Conservation (phyloP, 2,329 filamentous ascomycete species). For the Stemphylium lycopersici region DNA sequence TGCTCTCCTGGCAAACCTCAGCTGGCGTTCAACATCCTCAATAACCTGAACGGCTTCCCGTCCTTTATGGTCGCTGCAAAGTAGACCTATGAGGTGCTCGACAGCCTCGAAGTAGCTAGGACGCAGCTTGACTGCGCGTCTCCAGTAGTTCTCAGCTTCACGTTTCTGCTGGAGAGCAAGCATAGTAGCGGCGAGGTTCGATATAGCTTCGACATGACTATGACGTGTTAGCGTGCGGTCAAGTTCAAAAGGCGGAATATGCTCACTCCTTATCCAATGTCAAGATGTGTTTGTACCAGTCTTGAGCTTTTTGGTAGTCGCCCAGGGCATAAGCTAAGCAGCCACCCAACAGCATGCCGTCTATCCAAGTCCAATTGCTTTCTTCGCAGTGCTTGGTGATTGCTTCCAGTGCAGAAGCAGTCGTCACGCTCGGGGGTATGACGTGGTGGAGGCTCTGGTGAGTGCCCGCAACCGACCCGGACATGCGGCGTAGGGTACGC, state of each 20-base stretch:
- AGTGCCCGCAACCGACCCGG: slow-evolving; percentile 39
- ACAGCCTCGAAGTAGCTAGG: slow-evolving; percentile 94
- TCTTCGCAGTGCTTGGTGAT: slow-evolving; percentile 49
- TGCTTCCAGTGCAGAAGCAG: slow-evolving; percentile 46
- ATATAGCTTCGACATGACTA: slow-evolving; percentile 90
- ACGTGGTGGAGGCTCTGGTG: slow-evolving; percentile 38
- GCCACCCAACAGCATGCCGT: slow-evolving; percentile 88
- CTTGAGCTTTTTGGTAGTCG: slow-evolving; percentile 76
- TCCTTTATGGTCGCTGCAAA: slow-evolving; percentile 81
- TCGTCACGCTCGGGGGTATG: slow-evolving; percentile 42
- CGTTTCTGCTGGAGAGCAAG: slow-evolving; percentile 80
- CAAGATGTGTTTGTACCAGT: slow-evolving; percentile 75
- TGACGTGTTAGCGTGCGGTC: slow-evolving; percentile 16
- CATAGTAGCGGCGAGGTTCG: slow-evolving; percentile 88
- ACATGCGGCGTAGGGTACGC: slow-evolving; percentile 43
- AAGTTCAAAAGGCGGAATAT: neutral
- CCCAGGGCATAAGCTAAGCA: slow-evolving; percentile 91
- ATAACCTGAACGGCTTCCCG: slow-evolving; percentile 88
- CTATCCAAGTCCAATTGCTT: slow-evolving; percentile 70
- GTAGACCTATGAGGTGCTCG: slow-evolving; percentile 86
- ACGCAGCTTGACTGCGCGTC: slow-evolving; percentile 78
- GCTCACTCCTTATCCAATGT: slow-evolving; percentile 62
- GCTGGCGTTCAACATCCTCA: slow-evolving; percentile 76
- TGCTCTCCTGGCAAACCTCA: slow-evolving; percentile 59
- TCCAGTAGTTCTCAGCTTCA: slow-evolving; percentile 87